These are phyloP conservation scores for Maudiozyma turicensis DNA, from an alignment of 805 yeast genomes.

Conservation along the genomic window DNA sequence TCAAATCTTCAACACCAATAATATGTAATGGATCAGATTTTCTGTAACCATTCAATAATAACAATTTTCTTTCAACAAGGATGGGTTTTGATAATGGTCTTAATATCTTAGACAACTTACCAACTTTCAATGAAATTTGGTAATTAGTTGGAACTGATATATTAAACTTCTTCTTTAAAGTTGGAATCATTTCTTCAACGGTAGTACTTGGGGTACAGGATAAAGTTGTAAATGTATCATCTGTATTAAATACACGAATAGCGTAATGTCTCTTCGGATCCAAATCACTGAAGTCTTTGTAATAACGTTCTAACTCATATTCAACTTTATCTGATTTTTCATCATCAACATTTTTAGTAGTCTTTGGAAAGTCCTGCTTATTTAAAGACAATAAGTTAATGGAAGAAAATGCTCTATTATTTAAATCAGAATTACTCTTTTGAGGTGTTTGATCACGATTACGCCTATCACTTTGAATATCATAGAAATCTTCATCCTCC, in stretches of 20 bases:
- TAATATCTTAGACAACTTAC: conserved; percentile 64
- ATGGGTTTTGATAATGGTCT: conserved; percentile 69
- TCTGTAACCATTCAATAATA: conserved; percentile 68
- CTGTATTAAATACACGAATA: conserved; percentile 73
- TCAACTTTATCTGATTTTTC: conserved; percentile 31
- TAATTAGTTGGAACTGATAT: conserved; percentile 60
- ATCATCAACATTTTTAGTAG: conserved; percentile 11
- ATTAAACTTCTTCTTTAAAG: conserved; percentile 70
- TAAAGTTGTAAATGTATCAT: conserved; percentile 71
- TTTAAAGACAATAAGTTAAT: conserved; percentile 1
- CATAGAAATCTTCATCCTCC: conserved; percentile 8
- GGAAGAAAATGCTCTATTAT: conserved; percentile 4
- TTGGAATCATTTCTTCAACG: conserved; percentile 60
- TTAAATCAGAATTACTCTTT: not conserved
- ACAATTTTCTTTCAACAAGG: conserved; percentile 60
- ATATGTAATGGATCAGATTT: conserved; percentile 68
- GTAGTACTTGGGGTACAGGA: conserved; percentile 72
- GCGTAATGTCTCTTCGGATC: conserved; percentile 27
- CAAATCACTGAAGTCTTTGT: conserved; percentile 28
- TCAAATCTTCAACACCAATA: conserved; percentile 75
- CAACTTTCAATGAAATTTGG: conserved; percentile 65
- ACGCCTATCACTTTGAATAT: conserved; percentile 2
- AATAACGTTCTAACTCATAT: conserved; percentile 30
- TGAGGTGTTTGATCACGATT: not conserved
- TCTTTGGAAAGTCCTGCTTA: not conserved